Evolutionary conservation across 1,284 basidiomycete genomes (phyloP).

Genomic region (Ganoderma multipileum): DNA sequence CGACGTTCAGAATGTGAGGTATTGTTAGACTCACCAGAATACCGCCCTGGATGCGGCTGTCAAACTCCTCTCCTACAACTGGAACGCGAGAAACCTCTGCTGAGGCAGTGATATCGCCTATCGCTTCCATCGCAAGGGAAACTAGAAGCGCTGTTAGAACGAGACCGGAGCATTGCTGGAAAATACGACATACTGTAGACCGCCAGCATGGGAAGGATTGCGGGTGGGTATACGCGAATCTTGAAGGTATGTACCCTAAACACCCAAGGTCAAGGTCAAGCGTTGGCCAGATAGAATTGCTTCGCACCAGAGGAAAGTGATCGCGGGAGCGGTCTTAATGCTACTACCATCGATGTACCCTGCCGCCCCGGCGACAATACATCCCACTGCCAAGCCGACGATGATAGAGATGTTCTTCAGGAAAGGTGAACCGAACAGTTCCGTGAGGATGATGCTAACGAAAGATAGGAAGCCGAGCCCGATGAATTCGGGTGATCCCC

Average conservation of each 20-base stretch:
- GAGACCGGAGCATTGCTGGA: background rate
- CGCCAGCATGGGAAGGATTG: slow-evolving; percentile 84
- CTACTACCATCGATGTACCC: slow-evolving; percentile 75
- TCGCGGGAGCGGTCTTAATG: slow-evolving; percentile 71
- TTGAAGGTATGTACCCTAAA: slow-evolving; percentile 81
- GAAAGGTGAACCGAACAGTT: slow-evolving; percentile 84
- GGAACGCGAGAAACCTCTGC: slow-evolving; percentile 80
- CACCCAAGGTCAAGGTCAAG: background rate
- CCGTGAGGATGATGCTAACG: slow-evolving; percentile 76
- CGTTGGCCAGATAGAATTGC: background rate
- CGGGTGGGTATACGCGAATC: slow-evolving; percentile 79
- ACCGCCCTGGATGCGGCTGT: slow-evolving; percentile 85
- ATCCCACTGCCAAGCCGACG: slow-evolving; percentile 77
- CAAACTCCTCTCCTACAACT: slow-evolving; percentile 77
- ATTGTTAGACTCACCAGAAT: slow-evolving; percentile 60
- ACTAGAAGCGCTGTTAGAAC: slow-evolving; percentile 46
- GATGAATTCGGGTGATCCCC: slow-evolving; percentile 85
- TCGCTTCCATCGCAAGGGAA: slow-evolving; percentile 82
- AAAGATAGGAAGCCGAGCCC: slow-evolving; percentile 89
- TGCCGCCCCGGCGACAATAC: slow-evolving; percentile 77
- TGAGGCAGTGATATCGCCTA: slow-evolving; percentile 87
- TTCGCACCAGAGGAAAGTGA: slow-evolving; percentile 78
- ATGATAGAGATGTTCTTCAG: slow-evolving; percentile 82
- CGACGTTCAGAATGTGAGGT: background rate
- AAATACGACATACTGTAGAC: slow-evolving; percentile 54